Conservation (phyloP, 176 grass and related monocot genomes). For the Pontederia crassipes region DNA sequence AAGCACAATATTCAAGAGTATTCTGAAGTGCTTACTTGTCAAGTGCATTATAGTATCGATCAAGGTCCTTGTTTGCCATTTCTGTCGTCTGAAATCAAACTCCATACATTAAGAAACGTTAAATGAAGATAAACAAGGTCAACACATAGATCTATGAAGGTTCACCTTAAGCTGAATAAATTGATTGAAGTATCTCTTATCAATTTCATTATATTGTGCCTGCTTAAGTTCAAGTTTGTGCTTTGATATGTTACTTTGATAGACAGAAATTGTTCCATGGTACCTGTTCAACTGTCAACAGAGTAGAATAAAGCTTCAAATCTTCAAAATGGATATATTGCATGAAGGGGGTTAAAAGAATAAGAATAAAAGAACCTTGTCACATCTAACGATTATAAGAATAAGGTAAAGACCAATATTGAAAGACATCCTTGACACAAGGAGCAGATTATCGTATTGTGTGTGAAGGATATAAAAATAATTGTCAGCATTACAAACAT, state of each 20-base stretch:
- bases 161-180: constrained; percentile 95
- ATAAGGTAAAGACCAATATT: too few relatives aligned
- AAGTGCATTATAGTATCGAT: constrained; percentile 83
- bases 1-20: too few relatives aligned
- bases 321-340: background rate
- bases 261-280: constrained; percentile 81
- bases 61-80: constrained; percentile 98
- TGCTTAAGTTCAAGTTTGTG: constrained; percentile 91
- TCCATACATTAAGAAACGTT: too few relatives aligned
- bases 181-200: constrained; percentile 77
- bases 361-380: too few relatives aligned
- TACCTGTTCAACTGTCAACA: constrained; percentile 73
- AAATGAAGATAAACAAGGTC: constrained; percentile 12
- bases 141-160: background rate
- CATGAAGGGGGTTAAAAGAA: too few relatives aligned
- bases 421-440: too few relatives aligned
- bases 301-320: constrained; percentile 16
- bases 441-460: too few relatives aligned
- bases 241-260: constrained; percentile 85
- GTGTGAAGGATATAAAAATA: too few relatives aligned
- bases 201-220: constrained; percentile 85
- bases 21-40: constrained; percentile 46
- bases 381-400: too few relatives aligned
- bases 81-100: constrained; percentile 66
- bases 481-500: too few relatives aligned